These are phyloP conservation scores for Phytophthora brassicae DNA, from an alignment of 352 stramenopile species.

Conservation along the genomic window DNA sequence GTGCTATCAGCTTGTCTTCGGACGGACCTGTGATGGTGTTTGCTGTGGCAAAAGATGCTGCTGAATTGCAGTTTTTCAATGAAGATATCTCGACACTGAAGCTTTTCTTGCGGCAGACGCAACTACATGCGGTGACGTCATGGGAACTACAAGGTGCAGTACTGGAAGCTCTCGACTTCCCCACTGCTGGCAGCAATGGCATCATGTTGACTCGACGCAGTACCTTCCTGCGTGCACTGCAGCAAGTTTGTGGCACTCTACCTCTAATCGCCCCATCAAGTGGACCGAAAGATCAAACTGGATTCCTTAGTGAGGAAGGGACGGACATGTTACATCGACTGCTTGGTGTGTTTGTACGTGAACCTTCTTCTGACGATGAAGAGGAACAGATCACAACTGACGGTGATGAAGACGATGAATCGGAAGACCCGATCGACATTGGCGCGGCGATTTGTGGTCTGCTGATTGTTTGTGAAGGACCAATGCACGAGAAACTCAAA, in stretches of 20 bases:
- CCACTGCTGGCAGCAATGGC: conserved; percentile 13
- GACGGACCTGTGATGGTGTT: conserved; percentile 86
- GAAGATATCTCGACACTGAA: conserved; percentile 73
- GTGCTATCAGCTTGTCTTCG: conserved; percentile 53
- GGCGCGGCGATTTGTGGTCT: conserved; percentile 58
- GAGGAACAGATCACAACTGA: conserved; percentile 26
- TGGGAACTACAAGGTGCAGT: conserved; percentile 41
- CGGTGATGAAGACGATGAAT: conserved; percentile 53
- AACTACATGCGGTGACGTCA: conserved; percentile 51
- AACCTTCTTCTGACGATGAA: conserved; percentile 37
- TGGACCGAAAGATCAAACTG: conserved; percentile 20
- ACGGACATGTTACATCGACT: conserved; percentile 65
- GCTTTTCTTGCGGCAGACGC: conserved; percentile 65
- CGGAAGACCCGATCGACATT: conserved; percentile 56
- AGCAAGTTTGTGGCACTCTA: conserved; percentile 46
- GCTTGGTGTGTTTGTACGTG: conserved; percentile 63
- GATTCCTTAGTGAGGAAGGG: conserved; percentile 58
- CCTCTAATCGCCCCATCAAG: conserved; percentile 20
- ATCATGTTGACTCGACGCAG: conserved; percentile 42
- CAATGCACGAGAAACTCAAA: conserved; percentile 57
- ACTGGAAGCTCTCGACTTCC: conserved; percentile 41
- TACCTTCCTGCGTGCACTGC: conserved; percentile 53
- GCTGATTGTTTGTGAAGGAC: conserved; percentile 68
- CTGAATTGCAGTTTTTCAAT: conserved; percentile 83
- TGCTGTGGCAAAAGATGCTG: conserved; percentile 60